Percentiles rank a stretch among this genome's conserved stretches.
Conservation (phyloP, 176 grass and related monocot genomes). For the Eleusine coracana region DNA sequence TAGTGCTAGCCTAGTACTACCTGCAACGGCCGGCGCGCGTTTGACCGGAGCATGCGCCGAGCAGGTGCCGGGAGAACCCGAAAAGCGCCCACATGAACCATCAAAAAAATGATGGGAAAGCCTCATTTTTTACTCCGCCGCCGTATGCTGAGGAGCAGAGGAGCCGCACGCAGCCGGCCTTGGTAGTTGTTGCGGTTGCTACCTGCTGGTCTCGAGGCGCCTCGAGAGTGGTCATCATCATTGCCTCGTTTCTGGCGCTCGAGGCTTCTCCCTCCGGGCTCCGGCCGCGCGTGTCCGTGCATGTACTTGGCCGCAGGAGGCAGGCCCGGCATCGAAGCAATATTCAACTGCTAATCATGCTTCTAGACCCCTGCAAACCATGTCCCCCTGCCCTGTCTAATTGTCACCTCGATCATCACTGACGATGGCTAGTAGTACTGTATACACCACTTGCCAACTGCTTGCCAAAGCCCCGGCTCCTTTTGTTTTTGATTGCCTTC, state of each 20-base stretch:
- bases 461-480: constrained; percentile 18
- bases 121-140: neutral
- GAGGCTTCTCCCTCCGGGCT: constrained; percentile 39
- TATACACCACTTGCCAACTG: neutral
- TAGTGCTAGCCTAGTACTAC: neutral
- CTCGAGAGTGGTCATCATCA: constrained; percentile 2
- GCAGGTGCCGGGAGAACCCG: neutral
- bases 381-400: constrained; percentile 32
- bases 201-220: constrained; percentile 13
- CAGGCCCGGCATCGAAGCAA: constrained; percentile 32
- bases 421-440: neutral
- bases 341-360: constrained; percentile 37
- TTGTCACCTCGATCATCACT: constrained; percentile 32
- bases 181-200: constrained; percentile 49
- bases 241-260: constrained; percentile 43
- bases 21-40: constrained; percentile 1
- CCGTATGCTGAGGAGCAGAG: constrained; percentile 6
- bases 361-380: neutral
- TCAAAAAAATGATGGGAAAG: constrained; percentile 34
- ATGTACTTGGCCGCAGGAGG: constrained; percentile 27
- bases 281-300: constrained; percentile 13
- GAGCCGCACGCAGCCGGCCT: constrained; percentile 38
- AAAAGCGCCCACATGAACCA: neutral
- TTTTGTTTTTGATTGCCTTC: neutral
- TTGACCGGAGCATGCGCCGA: constrained; percentile 25